Evolutionary conservation across 805 yeast genomes (phyloP).

Genomic region (Candida khao-thaluensis): DNA sequence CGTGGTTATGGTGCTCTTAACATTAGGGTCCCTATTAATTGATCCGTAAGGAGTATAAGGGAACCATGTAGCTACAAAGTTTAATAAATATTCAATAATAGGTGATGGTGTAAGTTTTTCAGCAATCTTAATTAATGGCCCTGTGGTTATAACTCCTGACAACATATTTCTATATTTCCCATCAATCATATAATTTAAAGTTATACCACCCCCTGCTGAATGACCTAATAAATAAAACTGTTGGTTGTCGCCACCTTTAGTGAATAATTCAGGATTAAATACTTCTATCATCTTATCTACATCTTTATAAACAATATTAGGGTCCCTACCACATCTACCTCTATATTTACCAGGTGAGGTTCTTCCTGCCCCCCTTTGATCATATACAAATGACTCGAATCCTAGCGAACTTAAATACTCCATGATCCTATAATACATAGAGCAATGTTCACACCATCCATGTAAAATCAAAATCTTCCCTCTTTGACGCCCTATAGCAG

Average conservation of each 20-base stretch:
- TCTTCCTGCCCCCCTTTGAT: slow-evolving; percentile 73
- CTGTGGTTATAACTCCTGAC: slow-evolving; percentile 49
- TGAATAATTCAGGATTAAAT: slow-evolving; percentile 19
- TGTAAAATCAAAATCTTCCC: slow-evolving; percentile 64
- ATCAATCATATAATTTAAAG: slow-evolving; percentile 55
- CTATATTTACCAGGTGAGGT: slow-evolving; percentile 54
- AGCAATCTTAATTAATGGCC: slow-evolving; percentile 59
- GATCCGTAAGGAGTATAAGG: slow-evolving; percentile 32
- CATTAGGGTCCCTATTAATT: slow-evolving; percentile 13
- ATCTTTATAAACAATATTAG: slow-evolving; percentile 54
- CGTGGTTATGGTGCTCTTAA: slow-evolving; percentile 39
- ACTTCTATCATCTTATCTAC: slow-evolving; percentile 55
- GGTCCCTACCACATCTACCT: slow-evolving; percentile 53
- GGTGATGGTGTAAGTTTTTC: slow-evolving; percentile 54
- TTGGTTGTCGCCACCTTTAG: neutral
- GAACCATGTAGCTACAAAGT: slow-evolving; percentile 35
- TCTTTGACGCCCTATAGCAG: slow-evolving; percentile 21
- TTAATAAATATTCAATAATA: slow-evolving; percentile 16
- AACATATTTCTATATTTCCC: slow-evolving; percentile 51
- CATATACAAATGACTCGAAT: slow-evolving; percentile 64
- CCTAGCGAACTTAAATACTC: slow-evolving; percentile 54
- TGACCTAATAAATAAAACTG: slow-evolving; percentile 57
- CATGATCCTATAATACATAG: slow-evolving; percentile 48
- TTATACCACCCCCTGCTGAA: slow-evolving; percentile 81
- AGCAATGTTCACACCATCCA: slow-evolving; percentile 66